These are phyloP conservation scores for Aspergillus jensenii DNA, from an alignment of 2,329 filamentous ascomycete species.

Conservation along the genomic window DNA sequence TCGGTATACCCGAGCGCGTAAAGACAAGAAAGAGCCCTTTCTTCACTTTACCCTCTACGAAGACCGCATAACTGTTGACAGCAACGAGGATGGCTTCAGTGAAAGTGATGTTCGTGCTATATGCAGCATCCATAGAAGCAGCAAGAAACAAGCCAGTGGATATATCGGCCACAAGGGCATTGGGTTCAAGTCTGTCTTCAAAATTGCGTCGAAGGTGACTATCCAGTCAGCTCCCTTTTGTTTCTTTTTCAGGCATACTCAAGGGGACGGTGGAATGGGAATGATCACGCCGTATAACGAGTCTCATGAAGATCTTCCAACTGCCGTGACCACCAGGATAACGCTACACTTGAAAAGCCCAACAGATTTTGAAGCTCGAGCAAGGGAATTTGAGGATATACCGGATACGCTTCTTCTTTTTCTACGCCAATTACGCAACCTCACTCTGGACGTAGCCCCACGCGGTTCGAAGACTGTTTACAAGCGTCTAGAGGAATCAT, in stretches of 20 bases:
- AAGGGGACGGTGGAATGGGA: conserved; percentile 48
- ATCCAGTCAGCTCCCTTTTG: conserved; percentile 42
- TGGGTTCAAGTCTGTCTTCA: conserved; percentile 40
- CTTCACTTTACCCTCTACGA: conserved; percentile 20
- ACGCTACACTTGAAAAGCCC: conserved; percentile 30
- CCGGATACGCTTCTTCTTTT: conserved; percentile 46
- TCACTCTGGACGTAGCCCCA: conserved; percentile 19
- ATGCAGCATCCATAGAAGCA: not conserved
- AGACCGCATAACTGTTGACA: conserved; percentile 42
- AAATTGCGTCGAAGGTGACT: conserved; percentile 34
- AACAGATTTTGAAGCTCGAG: conserved; percentile 28
- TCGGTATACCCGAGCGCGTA: conserved; percentile 22
- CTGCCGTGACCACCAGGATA: conserved; percentile 32
- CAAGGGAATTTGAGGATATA: conserved; percentile 27
- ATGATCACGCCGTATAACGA: conserved; percentile 50
- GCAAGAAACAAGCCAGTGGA: not conserved
- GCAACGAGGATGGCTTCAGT: conserved; percentile 39
- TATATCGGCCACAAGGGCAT: conserved; percentile 32
- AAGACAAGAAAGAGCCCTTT: conserved; percentile 16
- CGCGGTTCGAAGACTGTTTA: not conserved
- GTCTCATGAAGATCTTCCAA: not conserved
- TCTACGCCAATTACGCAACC: conserved; percentile 39
- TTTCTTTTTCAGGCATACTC: conserved; percentile 35
- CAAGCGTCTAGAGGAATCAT: not conserved
- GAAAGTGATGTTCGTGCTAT: not conserved